Evolutionary conservation across 23 red algal species (phyloP).

Genomic region (Gracilaria domingensis): DNA sequence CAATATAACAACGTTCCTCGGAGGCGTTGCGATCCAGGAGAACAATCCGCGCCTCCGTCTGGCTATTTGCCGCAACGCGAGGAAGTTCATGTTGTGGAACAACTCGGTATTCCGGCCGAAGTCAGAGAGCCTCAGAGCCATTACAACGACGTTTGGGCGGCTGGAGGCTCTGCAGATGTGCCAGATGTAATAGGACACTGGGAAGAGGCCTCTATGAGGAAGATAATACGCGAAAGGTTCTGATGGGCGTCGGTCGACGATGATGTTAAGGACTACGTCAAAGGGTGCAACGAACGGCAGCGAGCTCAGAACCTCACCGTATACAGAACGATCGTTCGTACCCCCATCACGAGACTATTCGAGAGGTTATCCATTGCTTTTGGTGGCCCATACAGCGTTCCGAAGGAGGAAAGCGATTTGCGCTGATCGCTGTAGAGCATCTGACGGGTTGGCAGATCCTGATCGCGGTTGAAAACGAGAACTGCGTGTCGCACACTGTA

Average conservation of each 20-base stretch:
- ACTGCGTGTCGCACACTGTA: not conserved
- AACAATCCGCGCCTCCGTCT: not conserved
- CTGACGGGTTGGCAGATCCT: not conserved
- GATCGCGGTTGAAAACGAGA: too few relatives aligned
- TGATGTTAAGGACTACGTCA: constrained; percentile 1
- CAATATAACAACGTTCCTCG: not conserved
- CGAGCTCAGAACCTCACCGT: not conserved
- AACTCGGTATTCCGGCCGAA: constrained; percentile 2
- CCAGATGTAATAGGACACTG: constrained; percentile 35
- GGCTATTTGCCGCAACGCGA: constrained; percentile 21
- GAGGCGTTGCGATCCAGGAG: not conserved
- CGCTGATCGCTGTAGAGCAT: not conserved
- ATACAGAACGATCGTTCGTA: not conserved
- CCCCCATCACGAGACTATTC: not conserved
- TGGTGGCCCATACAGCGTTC: not conserved
- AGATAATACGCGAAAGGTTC: constrained; percentile 1
- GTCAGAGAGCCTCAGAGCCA: not conserved
- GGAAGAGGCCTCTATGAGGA: not conserved
- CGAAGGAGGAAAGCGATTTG: not conserved
- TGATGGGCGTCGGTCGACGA: not conserved
- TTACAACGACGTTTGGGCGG: not conserved
- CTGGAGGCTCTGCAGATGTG: not conserved
- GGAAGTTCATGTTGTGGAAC: constrained; percentile 35
- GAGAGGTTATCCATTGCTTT: not conserved
- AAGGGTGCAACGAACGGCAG: not conserved